Conservation (phyloP, 306 rosid genomes). For the Quercus glauca region DNA sequence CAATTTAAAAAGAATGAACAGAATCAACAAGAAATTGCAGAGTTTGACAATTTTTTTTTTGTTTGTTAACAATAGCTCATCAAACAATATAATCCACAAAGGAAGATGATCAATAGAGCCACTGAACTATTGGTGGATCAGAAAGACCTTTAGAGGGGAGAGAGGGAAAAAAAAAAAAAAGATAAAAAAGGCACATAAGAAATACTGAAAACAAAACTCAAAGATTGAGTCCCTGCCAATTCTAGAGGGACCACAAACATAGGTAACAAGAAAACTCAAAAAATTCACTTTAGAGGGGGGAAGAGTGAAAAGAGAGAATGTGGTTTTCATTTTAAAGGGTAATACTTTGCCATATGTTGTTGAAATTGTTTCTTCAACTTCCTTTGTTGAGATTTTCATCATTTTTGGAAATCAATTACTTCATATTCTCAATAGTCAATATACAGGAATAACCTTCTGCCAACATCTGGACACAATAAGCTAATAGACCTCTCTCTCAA, state of each 20-base stretch:
- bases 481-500: background rate
- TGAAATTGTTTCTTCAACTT: background rate
- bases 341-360: background rate
- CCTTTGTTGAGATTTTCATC: background rate
- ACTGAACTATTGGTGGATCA: background rate
- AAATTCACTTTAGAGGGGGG: background rate
- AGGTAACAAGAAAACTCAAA: background rate
- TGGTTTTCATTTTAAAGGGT: too few relatives aligned
- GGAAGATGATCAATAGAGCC: background rate
- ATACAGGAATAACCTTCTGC: background rate
- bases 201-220: background rate
- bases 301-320: too few relatives aligned
- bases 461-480: background rate
- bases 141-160: background rate
- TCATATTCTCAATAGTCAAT: background rate
- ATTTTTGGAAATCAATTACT: background rate
- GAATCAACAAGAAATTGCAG: conserved; percentile 1
- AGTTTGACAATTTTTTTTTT: too few relatives aligned
- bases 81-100: background rate
- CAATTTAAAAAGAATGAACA: background rate
- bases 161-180: background rate
- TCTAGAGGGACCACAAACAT: background rate
- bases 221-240: background rate
- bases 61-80: too few relatives aligned
- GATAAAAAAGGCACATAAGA: background rate